Evolutionary conservation across 257 asterid species (phyloP).

Genomic region (Nemophila menziesii): DNA sequence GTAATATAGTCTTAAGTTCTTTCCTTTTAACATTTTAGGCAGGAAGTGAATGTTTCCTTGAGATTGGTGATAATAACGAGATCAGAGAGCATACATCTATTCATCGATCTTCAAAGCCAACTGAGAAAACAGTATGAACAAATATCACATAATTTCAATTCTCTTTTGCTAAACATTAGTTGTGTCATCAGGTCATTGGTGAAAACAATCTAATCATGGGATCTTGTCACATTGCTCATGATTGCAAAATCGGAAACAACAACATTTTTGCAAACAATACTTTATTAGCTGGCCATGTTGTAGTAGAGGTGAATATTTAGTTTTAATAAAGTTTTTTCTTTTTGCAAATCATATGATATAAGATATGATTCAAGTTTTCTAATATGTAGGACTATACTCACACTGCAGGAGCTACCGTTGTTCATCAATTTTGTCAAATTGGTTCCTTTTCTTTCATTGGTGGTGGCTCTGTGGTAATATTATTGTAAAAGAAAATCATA

Average conservation of each 20-base stretch:
- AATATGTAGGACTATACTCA: conserved; percentile 62
- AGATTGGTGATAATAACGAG: conserved; percentile 87
- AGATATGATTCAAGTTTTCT: conserved; percentile 8
- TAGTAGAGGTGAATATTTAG: conserved; percentile 54
- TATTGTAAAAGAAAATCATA: not conserved
- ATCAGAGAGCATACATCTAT: conserved; percentile 73
- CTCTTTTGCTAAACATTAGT: conserved; percentile 2
- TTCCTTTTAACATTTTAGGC: conserved; percentile 37
- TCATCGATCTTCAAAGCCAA: conserved; percentile 82
- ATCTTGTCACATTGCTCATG: conserved; percentile 94
- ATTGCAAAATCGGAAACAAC: conserved; percentile 73
- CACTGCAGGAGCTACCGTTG: conserved; percentile 70
- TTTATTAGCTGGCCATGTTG: conserved; percentile 87
- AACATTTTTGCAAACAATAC: conserved; percentile 86
- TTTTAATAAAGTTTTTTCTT: conserved; percentile 6
- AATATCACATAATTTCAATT: conserved; percentile 3
- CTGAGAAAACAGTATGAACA: conserved; percentile 57
- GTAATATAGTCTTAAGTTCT: conserved; percentile 4
- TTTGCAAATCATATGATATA: not conserved
- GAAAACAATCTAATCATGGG: conserved; percentile 89
- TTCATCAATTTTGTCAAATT: conserved; percentile 88
- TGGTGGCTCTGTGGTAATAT: conserved; percentile 82
- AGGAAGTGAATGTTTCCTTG: conserved; percentile 82
- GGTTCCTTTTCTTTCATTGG: conserved; percentile 92
- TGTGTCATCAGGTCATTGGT: conserved; percentile 58